phyloP scores from a whole-genome alignment of 768 basidiomycete genomes.

The Phylloporus arenicola region DNA sequence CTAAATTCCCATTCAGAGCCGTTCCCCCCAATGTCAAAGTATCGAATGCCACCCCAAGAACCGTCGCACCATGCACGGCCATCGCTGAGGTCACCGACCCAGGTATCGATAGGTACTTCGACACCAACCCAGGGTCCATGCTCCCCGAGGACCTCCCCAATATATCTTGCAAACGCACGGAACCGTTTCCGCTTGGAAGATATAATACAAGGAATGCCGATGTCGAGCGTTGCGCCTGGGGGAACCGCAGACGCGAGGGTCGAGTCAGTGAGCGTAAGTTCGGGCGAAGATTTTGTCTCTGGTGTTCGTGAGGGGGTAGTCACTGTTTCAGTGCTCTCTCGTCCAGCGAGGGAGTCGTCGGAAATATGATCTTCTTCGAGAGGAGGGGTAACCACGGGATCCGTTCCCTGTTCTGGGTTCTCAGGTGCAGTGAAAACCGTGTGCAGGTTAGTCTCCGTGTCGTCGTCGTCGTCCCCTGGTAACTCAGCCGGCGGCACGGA shows the following conservation, averaged over 20 bases:
- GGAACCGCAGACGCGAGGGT: constrained; percentile 22
- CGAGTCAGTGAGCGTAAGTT: constrained; percentile 19
- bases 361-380: constrained; percentile 12
- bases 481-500: constrained; percentile 25
- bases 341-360: constrained; percentile 19
- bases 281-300: constrained; percentile 15
- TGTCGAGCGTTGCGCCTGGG: constrained; percentile 66
- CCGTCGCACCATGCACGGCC: constrained; percentile 88
- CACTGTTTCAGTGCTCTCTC: constrained; percentile 25
- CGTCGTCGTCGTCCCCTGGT: constrained; percentile 39
- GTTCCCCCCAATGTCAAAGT: constrained; percentile 68
- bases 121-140: constrained; percentile 86
- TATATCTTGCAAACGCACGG: constrained; percentile 82
- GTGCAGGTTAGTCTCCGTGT: constrained; percentile 24
- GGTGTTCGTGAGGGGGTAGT: constrained; percentile 19
- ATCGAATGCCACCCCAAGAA: constrained; percentile 71
- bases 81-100: constrained; percentile 45
- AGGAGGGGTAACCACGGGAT: constrained; percentile 7
- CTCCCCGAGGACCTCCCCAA: constrained; percentile 81
- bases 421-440: constrained; percentile 22
- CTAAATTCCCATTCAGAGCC: constrained; percentile 64
- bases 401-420: constrained; percentile 1
- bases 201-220: constrained; percentile 89
- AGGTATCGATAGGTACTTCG: constrained; percentile 68
- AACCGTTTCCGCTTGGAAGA: constrained; percentile 78